A percentile compares a stretch with the other conserved stretches of the same genome.
These are phyloP conservation scores for Schizophyllum amplum DNA, from an alignment of 1,284 basidiomycete genomes.

Conservation along the genomic window DNA sequence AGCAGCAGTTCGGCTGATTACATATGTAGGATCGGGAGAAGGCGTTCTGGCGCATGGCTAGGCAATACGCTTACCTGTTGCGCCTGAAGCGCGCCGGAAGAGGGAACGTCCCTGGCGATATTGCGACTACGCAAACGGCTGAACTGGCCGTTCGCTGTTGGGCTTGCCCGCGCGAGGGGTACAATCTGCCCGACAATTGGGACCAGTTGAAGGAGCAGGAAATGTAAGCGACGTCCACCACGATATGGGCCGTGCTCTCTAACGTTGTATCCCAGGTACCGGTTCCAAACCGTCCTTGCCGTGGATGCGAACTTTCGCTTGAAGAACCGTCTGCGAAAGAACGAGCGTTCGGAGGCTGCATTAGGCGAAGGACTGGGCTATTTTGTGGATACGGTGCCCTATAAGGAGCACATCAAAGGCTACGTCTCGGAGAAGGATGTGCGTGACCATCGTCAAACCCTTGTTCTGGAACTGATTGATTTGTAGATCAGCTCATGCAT, in stretches of 20 bases:
- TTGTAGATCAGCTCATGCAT: conserved; percentile 11
- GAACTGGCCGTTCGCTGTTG: conserved; percentile 5
- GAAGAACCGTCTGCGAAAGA: conserved; percentile 7
- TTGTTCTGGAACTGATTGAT: too few relatives aligned
- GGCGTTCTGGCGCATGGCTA: background rate
- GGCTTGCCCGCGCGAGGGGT: conserved; percentile 5
- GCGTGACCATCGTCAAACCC: background rate
- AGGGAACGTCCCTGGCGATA: background rate
- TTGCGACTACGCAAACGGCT: background rate
- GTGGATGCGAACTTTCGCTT: conserved; percentile 16
- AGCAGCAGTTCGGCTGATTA: too few relatives aligned
- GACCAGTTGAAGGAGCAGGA: conserved; percentile 1
- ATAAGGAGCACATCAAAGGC: conserved; percentile 11
- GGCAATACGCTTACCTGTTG: conserved; percentile 8
- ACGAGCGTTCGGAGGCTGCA: conserved; percentile 15
- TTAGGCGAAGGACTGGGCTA: conserved; percentile 18
- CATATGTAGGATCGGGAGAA: conserved; percentile 7
- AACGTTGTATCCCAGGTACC: conserved; percentile 9
- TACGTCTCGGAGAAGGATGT: conserved; percentile 10
- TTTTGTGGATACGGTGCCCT: conserved; percentile 19
- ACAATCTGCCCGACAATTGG: conserved; percentile 9
- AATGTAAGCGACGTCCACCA: conserved; percentile 4
- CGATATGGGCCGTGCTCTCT: too few relatives aligned
- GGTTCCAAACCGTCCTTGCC: conserved; percentile 12
- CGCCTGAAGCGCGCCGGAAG: conserved; percentile 5